Conservation (phyloP, 805 yeast genomes). For the Saccharomycopsis sp. region DNA sequence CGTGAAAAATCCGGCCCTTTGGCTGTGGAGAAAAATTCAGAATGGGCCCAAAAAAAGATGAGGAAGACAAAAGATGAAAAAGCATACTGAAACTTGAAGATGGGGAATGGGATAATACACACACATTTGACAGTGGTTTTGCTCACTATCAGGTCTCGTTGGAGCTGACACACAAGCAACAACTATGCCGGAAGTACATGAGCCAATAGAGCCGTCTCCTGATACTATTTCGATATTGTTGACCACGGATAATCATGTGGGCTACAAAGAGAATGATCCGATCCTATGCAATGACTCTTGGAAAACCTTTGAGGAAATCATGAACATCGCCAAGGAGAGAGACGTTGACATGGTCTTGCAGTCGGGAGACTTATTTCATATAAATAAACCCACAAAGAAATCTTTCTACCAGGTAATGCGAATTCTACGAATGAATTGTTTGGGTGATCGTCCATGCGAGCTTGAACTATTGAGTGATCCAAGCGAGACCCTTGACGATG, state of each 20-base stretch:
- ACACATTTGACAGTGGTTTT: no score
- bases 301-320: constrained; percentile 78
- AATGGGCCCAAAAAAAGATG: no score
- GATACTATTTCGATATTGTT: constrained; percentile 72
- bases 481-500: constrained; percentile 50
- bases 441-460: constrained; percentile 85
- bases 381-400: constrained; percentile 82
- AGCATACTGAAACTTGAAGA: no score
- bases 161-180: no score
- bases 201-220: constrained; percentile 40
- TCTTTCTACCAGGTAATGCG: constrained; percentile 78
- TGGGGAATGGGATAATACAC: no score
- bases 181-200: constrained; percentile 28
- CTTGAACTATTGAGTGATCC: constrained; percentile 81
- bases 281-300: constrained; percentile 87
- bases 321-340: constrained; percentile 56
- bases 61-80: no score
- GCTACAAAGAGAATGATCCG: constrained; percentile 84
- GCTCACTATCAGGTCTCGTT: no score
- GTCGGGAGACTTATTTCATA: constrained; percentile 89
- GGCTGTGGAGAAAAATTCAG: no score
- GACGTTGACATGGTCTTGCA: constrained; percentile 88
- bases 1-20: no score
- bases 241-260: constrained; percentile 96
- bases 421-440: constrained; percentile 60